A percentile compares a stretch with the other conserved stretches of the same genome.
Evolutionary conservation across 257 asterid genomes (phyloP).

Genomic region (Cynanchum wilfordii): DNA sequence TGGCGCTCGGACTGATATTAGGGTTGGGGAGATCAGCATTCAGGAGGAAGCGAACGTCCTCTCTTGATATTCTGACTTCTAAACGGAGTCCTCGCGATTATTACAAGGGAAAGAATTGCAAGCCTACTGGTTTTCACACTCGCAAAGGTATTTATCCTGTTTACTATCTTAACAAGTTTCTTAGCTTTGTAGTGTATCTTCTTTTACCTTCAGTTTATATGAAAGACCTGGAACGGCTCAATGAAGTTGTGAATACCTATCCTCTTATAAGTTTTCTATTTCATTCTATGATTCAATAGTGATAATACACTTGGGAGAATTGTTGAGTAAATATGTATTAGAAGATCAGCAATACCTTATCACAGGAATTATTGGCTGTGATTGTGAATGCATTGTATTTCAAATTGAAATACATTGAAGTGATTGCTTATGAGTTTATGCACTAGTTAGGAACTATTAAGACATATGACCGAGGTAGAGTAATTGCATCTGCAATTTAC

Average conservation of each 20-base stretch:
- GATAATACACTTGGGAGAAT: no score
- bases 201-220: background rate
- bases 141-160: constrained; percentile 58
- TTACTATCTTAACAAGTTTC: background rate
- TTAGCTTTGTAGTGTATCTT: no score
- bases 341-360: background rate
- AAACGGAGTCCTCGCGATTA: constrained; percentile 55
- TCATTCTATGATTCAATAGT: no score
- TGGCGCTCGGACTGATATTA: constrained; percentile 68
- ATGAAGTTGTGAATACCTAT: background rate
- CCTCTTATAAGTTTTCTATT: no score
- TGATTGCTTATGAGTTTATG: background rate
- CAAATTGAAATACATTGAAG: background rate
- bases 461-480: background rate
- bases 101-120: constrained; percentile 90
- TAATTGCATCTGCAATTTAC: background rate
- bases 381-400: background rate
- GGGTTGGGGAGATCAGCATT: constrained; percentile 61
- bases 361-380: background rate
- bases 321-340: no score
- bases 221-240: background rate
- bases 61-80: constrained; percentile 73
- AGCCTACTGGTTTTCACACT: constrained; percentile 90
- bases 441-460: background rate
- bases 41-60: constrained; percentile 70